Evolutionary conservation across 805 yeast species (phyloP).

Genomic region (Ogataea philodendri): DNA sequence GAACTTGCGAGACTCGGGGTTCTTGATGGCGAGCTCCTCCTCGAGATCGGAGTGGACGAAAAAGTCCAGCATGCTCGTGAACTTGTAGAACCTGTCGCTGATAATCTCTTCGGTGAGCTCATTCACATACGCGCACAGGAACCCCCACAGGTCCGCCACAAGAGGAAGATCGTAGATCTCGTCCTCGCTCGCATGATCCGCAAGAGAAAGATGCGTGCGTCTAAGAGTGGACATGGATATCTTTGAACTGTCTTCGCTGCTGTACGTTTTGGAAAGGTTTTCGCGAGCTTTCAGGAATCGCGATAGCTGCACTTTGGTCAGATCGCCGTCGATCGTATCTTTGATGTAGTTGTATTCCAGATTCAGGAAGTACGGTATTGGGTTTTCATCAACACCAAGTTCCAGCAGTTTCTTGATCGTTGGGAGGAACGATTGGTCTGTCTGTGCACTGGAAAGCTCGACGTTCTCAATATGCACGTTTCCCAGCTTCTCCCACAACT

Average conservation of each 20-base stretch:
- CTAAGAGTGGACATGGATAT: slow-evolving; percentile 29
- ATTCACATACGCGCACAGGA: slow-evolving; percentile 40
- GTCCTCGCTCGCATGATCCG: slow-evolving; percentile 26
- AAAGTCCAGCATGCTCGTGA: slow-evolving; percentile 54
- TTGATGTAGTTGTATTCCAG: slow-evolving; percentile 44
- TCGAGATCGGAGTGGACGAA: slow-evolving; percentile 48
- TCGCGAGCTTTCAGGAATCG: slow-evolving; percentile 41
- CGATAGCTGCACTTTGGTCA: slow-evolving; percentile 40
- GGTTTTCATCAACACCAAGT: slow-evolving; percentile 60
- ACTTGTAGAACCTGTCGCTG: slow-evolving; percentile 41
- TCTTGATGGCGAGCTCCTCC: slow-evolving; percentile 18
- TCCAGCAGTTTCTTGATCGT: slow-evolving; percentile 57
- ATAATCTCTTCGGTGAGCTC: slow-evolving; percentile 34
- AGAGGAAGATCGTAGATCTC: slow-evolving; percentile 47
- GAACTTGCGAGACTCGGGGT: slow-evolving; percentile 28
- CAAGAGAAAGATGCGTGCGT: slow-evolving; percentile 23
- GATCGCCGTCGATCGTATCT: slow-evolving; percentile 37
- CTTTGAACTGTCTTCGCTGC: slow-evolving; percentile 12
- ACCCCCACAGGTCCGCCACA: slow-evolving; percentile 60
- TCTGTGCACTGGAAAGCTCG: slow-evolving; percentile 17
- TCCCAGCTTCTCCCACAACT: slow-evolving; percentile 51
- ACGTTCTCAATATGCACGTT: slow-evolving; percentile 32
- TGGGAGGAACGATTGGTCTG: slow-evolving; percentile 34
- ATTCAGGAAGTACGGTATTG: slow-evolving; percentile 61
- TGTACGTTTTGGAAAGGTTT: slow-evolving; percentile 38